phyloP scores from a whole-genome alignment of 805 yeast genomes.

The Myxozyma monticola region DNA sequence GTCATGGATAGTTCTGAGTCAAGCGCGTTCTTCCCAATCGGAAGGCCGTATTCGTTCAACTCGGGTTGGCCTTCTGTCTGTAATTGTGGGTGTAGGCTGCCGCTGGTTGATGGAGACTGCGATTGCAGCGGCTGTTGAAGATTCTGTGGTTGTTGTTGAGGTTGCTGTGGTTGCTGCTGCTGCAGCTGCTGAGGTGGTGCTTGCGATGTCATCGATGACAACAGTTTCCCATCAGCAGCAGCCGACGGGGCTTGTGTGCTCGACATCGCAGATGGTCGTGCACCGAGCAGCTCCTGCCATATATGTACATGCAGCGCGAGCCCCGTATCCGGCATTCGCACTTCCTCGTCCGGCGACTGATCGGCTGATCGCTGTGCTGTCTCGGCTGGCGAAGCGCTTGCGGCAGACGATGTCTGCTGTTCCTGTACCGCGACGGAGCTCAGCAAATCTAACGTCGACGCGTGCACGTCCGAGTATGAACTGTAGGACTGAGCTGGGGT shows the following conservation, averaged over 20 bases:
- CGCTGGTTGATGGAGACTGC: neutral
- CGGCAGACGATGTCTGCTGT: neutral
- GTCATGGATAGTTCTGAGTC: slow-evolving; percentile 3
- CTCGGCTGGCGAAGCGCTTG: neutral
- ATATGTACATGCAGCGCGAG: slow-evolving; percentile 12
- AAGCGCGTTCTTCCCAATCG: neutral
- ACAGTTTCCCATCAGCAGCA: neutral
- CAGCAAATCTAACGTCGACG: slow-evolving; percentile 17
- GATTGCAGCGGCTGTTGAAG: neutral
- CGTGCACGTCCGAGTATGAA: neutral
- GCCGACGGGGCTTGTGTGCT: too few species aligned
- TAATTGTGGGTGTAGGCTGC: too few species aligned
- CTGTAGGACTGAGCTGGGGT: neutral
- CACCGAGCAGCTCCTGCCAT: slow-evolving; percentile 8
- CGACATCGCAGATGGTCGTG: too few species aligned
- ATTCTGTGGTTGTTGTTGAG: neutral
- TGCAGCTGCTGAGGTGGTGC: neutral
- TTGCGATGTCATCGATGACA: neutral
- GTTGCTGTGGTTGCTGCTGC: too few species aligned
- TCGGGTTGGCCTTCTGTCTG: too few species aligned
- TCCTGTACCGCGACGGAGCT: slow-evolving; percentile 14
- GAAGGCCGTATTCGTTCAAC: neutral
- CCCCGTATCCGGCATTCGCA: slow-evolving; percentile 12
- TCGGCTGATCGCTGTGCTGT: neutral
- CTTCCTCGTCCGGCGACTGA: slow-evolving; percentile 6